Base-by-base conservation (phyloP, 768 basidiomycete genomes). In the Xerocomellus intermedius region DNA sequence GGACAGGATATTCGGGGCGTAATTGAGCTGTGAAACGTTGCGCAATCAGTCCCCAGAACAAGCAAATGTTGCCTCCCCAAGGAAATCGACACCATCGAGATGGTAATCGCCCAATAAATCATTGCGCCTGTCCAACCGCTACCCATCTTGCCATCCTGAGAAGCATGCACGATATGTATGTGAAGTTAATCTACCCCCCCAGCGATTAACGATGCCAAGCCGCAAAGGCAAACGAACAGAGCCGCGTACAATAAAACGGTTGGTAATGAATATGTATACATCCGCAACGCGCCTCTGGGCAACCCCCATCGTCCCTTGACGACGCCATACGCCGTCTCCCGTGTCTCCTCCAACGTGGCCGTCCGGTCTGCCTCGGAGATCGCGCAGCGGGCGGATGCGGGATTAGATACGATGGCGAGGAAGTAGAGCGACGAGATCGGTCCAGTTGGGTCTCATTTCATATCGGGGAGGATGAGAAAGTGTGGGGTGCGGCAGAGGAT, bases 231-330 rank as follows among this genome's bases (percentile, higher is more conserved):
- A 24, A 24, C 24, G 24, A 42, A 26, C 21, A 5, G 28, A 35
- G 4, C 21, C 10, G 48, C 89, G 58, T 54, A 95, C 95, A 98
- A 67, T 98, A 98, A 35, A 86, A 90, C 0, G 96, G 96, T 66
- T 97, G 95, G 68, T 99, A 99, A 68, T 99, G 97, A 13, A 98
- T 73, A n/a, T n/a, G n/a, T n/a, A 63, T 85, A 94, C 75, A 95
- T 77, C 62, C 94, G 75, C 55, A 97, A 65, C 9, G 83, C 78
- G 4, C 85, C 87, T 16, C 66, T 61, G 79, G n/a, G n/a, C n/a
- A n/a, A n/a, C n/a, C n/a, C n/a, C n/a, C n/a, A n/a, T n/a, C n/a
- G 81, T 42, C 80, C 78, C 48, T 75, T 63, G 0, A 82, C 88
- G 5, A 86, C 69, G 4, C 68, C 65, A 32, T 73, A 72, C 1